Evolutionary conservation across 1,284 basidiomycete genomes (phyloP).

Genomic region (Baeospora myosura): DNA sequence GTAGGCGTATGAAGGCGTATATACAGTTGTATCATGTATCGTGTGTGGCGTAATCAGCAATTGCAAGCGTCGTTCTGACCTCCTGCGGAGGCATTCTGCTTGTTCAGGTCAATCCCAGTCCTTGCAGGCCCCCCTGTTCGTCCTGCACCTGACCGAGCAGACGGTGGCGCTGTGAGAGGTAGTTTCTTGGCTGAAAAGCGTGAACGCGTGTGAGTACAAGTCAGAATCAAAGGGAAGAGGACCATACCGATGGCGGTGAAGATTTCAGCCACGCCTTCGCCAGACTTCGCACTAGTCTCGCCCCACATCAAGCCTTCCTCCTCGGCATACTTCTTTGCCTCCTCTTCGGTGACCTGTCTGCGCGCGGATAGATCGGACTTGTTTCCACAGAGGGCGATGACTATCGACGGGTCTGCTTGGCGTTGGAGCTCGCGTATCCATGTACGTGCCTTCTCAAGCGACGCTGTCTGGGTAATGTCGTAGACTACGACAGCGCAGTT

Average conservation of each 20-base stretch:
- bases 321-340: constrained; percentile 89
- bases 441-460: constrained; percentile 91
- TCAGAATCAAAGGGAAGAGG: constrained; percentile 7
- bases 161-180: constrained; percentile 63
- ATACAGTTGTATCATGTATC: too few relatives aligned
- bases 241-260: constrained; percentile 79
- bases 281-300: constrained; percentile 93
- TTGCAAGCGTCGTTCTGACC: constrained; percentile 64
- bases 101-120: constrained; percentile 71
- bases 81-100: constrained; percentile 40
- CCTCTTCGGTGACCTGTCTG: constrained; percentile 75
- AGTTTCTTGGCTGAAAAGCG: constrained; percentile 70
- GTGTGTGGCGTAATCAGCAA: too few relatives aligned
- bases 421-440: constrained; percentile 97
- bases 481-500: constrained; percentile 85
- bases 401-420: constrained; percentile 94
- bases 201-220: constrained; percentile 11
- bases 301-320: constrained; percentile 95
- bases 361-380: constrained; percentile 83
- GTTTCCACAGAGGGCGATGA: constrained; percentile 94
- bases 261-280: constrained; percentile 84
- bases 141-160: constrained; percentile 45
- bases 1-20: too few relatives aligned
- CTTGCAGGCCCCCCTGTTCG: constrained; percentile 42
- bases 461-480: constrained; percentile 79